Base-by-base conservation (phyloP, 768 basidiomycete genomes). In the Leucocoprinus sp. region DNA sequence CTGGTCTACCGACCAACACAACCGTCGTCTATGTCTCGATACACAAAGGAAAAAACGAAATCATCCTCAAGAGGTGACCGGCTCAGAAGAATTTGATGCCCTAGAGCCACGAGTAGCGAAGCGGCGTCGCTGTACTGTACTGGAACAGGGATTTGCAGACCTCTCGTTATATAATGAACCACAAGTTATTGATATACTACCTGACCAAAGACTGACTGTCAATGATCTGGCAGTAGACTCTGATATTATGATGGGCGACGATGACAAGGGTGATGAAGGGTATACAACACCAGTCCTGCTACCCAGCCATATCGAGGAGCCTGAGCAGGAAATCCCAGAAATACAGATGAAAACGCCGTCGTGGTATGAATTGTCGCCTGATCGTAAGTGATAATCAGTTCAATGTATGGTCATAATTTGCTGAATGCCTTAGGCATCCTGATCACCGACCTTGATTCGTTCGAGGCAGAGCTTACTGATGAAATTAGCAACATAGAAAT, bases 361-460 rank as follows among this genome's bases (percentile, higher is more conserved):
- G 23, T 83, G 80, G 79, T 83, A 80, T 55, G 82, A 82, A 57
- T 71, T 76, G 4, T 84, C 83, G 55, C 79, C 74, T 52, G 75
- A 83, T 57, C 66, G 85, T 87, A 60, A 54, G 80, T 71, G n/a
- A n/a, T 17, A 6, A 14, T n/a, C 5, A 14, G 4, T 41, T 26
- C 8, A 22, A 2, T 24, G 14, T 22, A 26, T 4, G 4, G 9
- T 18, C 5, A 15, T 1, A 27, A 28, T 14, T 41, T 15, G 27
- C 26, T 15, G 23, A 41, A 17, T 29, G n/a, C 33, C 45, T 49
- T 19, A 82, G 82, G 81, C 31, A 80, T 84, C 51, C 68, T 84
- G 22, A 69, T 84, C 26, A 80, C 79, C 17, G 71, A 77, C 54
- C 63, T 82, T 22, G 74, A 76, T 36, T 65, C 64, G 9, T 77